A percentile compares a stretch with the other conserved stretches of the same genome.
phyloP scores from a whole-genome alignment of 805 yeast species.

The Candida tammaniensis region DNA sequence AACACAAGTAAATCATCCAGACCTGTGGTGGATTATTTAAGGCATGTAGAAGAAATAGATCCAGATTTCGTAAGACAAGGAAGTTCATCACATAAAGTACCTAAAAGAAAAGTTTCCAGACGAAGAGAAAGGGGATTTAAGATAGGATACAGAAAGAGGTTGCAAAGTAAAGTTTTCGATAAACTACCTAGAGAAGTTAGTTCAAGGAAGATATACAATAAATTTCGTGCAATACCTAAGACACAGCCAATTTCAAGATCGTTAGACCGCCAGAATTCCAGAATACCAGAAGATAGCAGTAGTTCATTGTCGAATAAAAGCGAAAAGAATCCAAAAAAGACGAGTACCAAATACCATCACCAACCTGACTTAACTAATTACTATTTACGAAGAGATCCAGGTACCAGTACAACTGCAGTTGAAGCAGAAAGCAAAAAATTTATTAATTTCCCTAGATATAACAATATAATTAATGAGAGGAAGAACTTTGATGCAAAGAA shows the following conservation, averaged over 20 bases:
- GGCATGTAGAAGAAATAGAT: too few relatives aligned
- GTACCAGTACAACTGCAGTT: slow-evolving; percentile 25
- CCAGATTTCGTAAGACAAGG: too few relatives aligned
- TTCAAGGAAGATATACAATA: background rate
- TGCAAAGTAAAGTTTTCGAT: slow-evolving; percentile 1
- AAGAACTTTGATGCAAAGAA: too few relatives aligned
- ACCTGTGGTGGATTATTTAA: too few relatives aligned
- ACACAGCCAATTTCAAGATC: slow-evolving; percentile 1
- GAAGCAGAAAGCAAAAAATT: slow-evolving; percentile 33
- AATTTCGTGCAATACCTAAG: too few relatives aligned
- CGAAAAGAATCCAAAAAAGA: background rate
- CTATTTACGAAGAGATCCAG: slow-evolving; percentile 24
- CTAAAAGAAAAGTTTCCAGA: background rate
- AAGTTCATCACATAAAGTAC: background rate
- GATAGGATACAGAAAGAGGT: background rate
- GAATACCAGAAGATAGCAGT: too few relatives aligned
- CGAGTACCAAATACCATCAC: background rate
- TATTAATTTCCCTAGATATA: slow-evolving; percentile 8
- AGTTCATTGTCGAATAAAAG: too few relatives aligned
- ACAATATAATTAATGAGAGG: background rate
- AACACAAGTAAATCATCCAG: too few relatives aligned
- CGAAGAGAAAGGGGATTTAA: background rate
- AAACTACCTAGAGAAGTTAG: background rate
- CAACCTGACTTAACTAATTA: slow-evolving; percentile 11
- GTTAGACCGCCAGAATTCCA: too few relatives aligned